Evolutionary conservation across 2,329 filamentous ascomycete species (phyloP).

Genomic region (Calonectria leucothoes): DNA sequence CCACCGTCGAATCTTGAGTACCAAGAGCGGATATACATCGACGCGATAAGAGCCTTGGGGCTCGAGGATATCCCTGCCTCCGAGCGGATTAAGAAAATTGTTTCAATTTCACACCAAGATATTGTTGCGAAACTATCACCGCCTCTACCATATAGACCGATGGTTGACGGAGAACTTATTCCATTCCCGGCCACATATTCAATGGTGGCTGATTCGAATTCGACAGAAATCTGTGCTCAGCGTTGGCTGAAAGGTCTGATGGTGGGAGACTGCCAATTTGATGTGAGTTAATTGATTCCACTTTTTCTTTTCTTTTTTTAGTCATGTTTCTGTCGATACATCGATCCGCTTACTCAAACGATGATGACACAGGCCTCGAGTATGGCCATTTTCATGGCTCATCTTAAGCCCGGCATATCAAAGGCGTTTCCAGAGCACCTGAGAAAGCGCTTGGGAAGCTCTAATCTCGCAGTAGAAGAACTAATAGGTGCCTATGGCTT

Average conservation of each 20-base stretch:
- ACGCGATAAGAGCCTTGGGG: neutral
- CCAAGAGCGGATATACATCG: neutral
- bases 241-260: neutral
- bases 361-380: neutral
- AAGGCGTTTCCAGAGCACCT: neutral
- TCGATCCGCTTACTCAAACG: neutral
- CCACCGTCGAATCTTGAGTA: neutral
- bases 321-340: neutral
- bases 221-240: neutral
- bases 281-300: neutral
- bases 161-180: neutral
- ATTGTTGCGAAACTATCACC: neutral
- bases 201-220: neutral
- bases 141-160: neutral
- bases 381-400: neutral
- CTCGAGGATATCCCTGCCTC: neutral
- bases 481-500: neutral
- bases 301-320: neutral
- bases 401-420: neutral
- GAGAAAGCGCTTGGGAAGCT: no score
- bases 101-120: neutral
- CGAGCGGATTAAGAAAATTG: neutral
- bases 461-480: neutral
- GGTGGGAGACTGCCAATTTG: neutral
- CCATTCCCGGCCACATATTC: neutral